Evolutionary conservation across 192 early-diverging fungal genomes (phyloP).

Genomic region (Backusella tuberculispora): DNA sequence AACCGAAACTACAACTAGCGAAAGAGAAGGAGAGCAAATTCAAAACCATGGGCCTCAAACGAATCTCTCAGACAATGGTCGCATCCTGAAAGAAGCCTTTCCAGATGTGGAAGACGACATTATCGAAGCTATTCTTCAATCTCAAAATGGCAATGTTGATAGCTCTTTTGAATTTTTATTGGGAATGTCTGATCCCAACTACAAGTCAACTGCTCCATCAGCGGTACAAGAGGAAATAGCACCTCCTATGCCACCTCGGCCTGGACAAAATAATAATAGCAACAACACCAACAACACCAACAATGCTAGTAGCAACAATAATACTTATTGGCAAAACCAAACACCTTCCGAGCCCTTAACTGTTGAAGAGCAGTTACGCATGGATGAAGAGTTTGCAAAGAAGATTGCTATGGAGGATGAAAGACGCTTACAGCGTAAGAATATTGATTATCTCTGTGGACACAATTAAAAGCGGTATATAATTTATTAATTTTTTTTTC

Average conservation of each 20-base stretch:
- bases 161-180: slow-evolving; percentile 54
- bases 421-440: slow-evolving; percentile 24
- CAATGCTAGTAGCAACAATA: not conserved
- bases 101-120: slow-evolving; percentile 55
- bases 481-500: not conserved
- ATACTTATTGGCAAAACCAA: slow-evolving; percentile 40
- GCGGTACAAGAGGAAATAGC: not conserved
- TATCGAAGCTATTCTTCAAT: slow-evolving; percentile 53
- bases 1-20: not conserved
- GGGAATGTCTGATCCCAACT: slow-evolving; percentile 59
- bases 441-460: not conserved
- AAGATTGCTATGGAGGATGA: slow-evolving; percentile 55
- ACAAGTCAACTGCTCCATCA: slow-evolving; percentile 39
- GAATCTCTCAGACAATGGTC: slow-evolving; percentile 10
- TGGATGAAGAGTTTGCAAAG: slow-evolving; percentile 59
- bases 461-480: not conserved
- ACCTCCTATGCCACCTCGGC: slow-evolving; percentile 43
- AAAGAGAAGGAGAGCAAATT: not conserved
- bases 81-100: slow-evolving; percentile 55
- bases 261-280: too few species aligned
- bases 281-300: not conserved
- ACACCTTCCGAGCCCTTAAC: slow-evolving; percentile 24
- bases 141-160: slow-evolving; percentile 52
- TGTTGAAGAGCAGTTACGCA: slow-evolving; percentile 53
- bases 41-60: not conserved